These are phyloP conservation scores for Dendrocalamus sinicus DNA, from an alignment of 176 grass and related monocot species.

Conservation along the genomic window DNA sequence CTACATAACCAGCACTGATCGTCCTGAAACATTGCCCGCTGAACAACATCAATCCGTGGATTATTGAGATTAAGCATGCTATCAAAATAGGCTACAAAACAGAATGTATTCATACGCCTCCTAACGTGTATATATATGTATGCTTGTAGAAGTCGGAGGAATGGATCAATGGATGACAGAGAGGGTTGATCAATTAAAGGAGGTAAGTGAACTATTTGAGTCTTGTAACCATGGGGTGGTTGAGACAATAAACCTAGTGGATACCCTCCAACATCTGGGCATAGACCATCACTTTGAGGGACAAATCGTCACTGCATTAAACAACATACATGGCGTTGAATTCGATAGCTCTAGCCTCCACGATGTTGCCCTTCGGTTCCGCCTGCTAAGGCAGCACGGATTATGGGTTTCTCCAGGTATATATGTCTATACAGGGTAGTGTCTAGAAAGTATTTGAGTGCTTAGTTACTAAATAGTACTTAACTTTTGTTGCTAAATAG, in stretches of 20 bases:
- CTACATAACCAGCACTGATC: too few relatives aligned
- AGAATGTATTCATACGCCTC: too few relatives aligned
- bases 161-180: neutral
- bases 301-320: neutral
- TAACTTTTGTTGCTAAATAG: too few relatives aligned
- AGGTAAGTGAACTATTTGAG: neutral
- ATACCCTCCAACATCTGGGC: neutral
- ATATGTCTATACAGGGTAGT: neutral
- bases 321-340: neutral
- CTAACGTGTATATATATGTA: too few relatives aligned
- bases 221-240: neutral
- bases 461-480: too few relatives aligned
- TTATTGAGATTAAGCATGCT: too few relatives aligned
- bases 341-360: neutral
- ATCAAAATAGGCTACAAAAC: too few relatives aligned
- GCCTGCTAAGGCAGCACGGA: neutral
- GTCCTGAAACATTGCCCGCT: too few relatives aligned
- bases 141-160: neutral
- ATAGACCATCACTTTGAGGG: conserved; percentile 2
- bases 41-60: too few relatives aligned
- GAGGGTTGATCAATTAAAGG: neutral
- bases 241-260: neutral
- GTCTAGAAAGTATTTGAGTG: too few relatives aligned
- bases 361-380: neutral
- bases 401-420: neutral